These are phyloP conservation scores for Pulveroboletus ravenelii DNA, from an alignment of 768 basidiomycete genomes.

Conservation along the genomic window DNA sequence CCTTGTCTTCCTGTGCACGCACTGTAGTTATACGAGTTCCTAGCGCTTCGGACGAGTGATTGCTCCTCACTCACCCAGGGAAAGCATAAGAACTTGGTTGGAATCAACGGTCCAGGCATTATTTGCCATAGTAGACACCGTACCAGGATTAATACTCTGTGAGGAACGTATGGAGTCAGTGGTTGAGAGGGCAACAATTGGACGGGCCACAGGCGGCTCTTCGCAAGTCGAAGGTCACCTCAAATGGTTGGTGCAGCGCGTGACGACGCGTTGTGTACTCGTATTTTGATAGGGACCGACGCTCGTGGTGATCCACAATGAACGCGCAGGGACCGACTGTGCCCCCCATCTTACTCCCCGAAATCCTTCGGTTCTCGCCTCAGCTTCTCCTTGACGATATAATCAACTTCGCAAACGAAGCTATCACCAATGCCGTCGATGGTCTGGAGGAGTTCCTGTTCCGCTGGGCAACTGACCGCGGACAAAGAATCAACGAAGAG, in stretches of 20 bases:
- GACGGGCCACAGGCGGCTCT: not conserved
- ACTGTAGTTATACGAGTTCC: constrained; percentile 39
- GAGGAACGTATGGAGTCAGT: not conserved
- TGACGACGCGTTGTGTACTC: constrained; percentile 26
- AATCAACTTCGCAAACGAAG: constrained; percentile 76
- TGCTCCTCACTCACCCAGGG: constrained; percentile 50
- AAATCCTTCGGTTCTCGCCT: constrained; percentile 80
- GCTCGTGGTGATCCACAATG: constrained; percentile 16
- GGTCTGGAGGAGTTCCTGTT: constrained; percentile 75
- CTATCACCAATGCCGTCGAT: constrained; percentile 72
- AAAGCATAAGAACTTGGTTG: constrained; percentile 70
- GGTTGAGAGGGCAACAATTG: not conserved
- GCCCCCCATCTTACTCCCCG: constrained; percentile 23
- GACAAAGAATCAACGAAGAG: constrained; percentile 40
- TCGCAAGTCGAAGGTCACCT: not conserved
- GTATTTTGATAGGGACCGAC: constrained; percentile 10
- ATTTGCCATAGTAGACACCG: constrained; percentile 18
- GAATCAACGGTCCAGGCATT: constrained; percentile 74
- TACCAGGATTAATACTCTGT: no score
- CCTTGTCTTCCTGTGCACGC: constrained; percentile 63
- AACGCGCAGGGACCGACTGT: constrained; percentile 26
- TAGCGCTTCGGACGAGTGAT: constrained; percentile 1
- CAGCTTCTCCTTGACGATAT: constrained; percentile 84
- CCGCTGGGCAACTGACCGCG: constrained; percentile 68
- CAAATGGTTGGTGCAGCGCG: not conserved